Conservation (phyloP, 2,329 filamentous ascomycete species). For the Fusarium subglutinans region DNA sequence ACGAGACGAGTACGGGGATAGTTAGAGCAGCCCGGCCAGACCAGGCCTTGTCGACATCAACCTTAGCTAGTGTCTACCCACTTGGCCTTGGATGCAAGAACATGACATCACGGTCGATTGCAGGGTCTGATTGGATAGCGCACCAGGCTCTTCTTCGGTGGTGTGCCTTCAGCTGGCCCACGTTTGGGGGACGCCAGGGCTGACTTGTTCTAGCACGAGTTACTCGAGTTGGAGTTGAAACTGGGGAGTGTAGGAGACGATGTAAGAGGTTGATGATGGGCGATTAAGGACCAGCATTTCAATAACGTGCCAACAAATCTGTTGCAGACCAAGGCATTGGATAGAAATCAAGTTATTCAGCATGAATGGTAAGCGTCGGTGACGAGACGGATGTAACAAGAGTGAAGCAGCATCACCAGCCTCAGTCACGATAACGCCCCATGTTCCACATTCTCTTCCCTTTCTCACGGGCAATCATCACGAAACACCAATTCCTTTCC, state of each 20-base stretch:
- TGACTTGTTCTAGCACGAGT: conserved; percentile 28
- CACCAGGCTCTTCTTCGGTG: conserved; percentile 37
- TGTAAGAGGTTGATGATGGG: conserved; percentile 33
- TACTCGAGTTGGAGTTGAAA: conserved; percentile 19
- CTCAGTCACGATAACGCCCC: conserved; percentile 25
- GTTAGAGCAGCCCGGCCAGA: conserved; percentile 8
- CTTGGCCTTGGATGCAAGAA: conserved; percentile 16
- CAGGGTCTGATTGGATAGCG: conserved; percentile 22
- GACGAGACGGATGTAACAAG: conserved; percentile 25
- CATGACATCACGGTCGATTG: conserved; percentile 34
- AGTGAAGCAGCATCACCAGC: conserved; percentile 15
- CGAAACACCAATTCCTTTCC: conserved; percentile 1
- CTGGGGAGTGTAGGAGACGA: conserved; percentile 18
- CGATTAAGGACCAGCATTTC: conserved; percentile 33
- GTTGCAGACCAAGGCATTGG: conserved; percentile 23
- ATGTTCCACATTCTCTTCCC: conserved; percentile 28
- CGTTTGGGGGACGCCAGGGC: conserved; percentile 32
- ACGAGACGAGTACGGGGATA: neutral
- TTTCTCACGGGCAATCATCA: conserved; percentile 1
- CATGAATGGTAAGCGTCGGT: conserved; percentile 1
- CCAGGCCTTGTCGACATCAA: conserved; percentile 3
- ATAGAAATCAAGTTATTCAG: conserved; percentile 14
- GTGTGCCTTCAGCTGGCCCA: conserved; percentile 37
- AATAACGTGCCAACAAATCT: conserved; percentile 28
- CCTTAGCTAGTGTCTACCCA: conserved; percentile 3